Base-by-base conservation (phyloP, 495 filamentous ascomycete species). In the Penicillium argentinense region DNA sequence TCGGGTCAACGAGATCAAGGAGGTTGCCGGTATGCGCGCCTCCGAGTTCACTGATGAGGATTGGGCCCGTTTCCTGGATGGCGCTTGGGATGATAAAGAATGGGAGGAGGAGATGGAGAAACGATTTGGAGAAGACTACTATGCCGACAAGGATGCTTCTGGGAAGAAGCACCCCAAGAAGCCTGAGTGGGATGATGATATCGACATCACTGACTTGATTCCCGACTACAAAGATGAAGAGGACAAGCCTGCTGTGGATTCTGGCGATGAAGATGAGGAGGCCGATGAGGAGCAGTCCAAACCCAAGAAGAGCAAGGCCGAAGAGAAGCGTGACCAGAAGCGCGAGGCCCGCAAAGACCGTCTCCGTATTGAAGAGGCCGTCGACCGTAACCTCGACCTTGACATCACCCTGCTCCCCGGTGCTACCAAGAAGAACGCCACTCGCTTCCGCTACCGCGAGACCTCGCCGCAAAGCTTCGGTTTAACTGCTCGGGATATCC, bases 101-200 rank as follows among this genome's bases (percentile, higher is more conserved):
- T 97, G 92, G 92, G 89, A 95, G 45, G 66, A 80, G 46, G 88
- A 92, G 67, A 96, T 97, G 87, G 73, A 77, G 48, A 86, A 85
- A 63, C 74, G 80, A 5, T 98, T 98, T 61, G 89, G 88, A 22
- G 86, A 95, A 4, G 78, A 82, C 5, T 98, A 98, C 68, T 98
- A 98, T 58, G 85, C 81, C 5, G 82, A 9, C 0, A 83, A 81
- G 4, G 72, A 62, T 1, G 69, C 72, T 36, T 36, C 33, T 18
- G 75, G 56, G 24, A 80, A 79, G 53, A 82, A 79, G 48, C 83
- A 80, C 47, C 67, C 80, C 13, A 93, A 89, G 75, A 98, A 98
- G 75, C 93, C 93, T 14, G 88, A 83, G 44, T 98, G 91, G 88
- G 87, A 95, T 47, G 89, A 96, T 54, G 93, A 98, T 57, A 96